These are phyloP conservation scores for Pseudomonodictys pantanalensis DNA, from an alignment of 495 filamentous ascomycete species.

Conservation along the genomic window DNA sequence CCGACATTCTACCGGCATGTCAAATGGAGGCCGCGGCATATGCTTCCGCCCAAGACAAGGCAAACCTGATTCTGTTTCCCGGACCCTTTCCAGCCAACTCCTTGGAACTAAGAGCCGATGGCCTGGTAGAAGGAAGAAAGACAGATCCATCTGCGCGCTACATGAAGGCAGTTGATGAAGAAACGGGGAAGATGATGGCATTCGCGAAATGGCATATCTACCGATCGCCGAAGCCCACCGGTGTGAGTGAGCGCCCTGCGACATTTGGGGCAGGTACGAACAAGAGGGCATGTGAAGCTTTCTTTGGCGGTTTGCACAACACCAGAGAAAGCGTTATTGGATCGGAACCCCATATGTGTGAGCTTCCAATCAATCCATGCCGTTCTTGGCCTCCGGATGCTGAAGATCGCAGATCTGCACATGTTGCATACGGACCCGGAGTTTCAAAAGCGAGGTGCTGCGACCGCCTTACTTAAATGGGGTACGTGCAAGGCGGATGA, in stretches of 20 bases:
- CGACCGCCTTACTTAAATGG: constrained; percentile 10
- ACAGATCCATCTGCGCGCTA: background rate
- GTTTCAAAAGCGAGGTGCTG: constrained; percentile 11
- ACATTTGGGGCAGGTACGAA: constrained; percentile 7
- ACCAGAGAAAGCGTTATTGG: constrained; percentile 19
- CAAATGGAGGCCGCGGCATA: constrained; percentile 8
- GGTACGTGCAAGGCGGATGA: constrained; percentile 8
- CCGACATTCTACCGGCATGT: constrained; percentile 14
- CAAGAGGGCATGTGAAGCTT: constrained; percentile 1
- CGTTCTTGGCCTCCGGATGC: background rate
- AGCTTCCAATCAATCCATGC: background rate
- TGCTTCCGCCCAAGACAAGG: background rate
- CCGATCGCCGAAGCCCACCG: background rate
- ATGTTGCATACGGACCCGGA: constrained; percentile 16
- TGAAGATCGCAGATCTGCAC: constrained; percentile 8
- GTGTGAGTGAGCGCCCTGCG: background rate
- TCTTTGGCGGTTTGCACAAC: constrained; percentile 13
- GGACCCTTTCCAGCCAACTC: constrained; percentile 14
- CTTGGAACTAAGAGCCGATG: background rate
- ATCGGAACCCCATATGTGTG: constrained; percentile 13
- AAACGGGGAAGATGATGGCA: constrained; percentile 12
- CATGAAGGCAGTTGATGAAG: constrained; percentile 12
- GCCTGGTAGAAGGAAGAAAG: background rate
- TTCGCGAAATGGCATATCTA: constrained; percentile 22
- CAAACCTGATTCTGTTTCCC: constrained; percentile 1